These are phyloP conservation scores for Aurantiochytrium sp. DNA, from an alignment of 108 stramenopile genomes.

Conservation along the genomic window DNA sequence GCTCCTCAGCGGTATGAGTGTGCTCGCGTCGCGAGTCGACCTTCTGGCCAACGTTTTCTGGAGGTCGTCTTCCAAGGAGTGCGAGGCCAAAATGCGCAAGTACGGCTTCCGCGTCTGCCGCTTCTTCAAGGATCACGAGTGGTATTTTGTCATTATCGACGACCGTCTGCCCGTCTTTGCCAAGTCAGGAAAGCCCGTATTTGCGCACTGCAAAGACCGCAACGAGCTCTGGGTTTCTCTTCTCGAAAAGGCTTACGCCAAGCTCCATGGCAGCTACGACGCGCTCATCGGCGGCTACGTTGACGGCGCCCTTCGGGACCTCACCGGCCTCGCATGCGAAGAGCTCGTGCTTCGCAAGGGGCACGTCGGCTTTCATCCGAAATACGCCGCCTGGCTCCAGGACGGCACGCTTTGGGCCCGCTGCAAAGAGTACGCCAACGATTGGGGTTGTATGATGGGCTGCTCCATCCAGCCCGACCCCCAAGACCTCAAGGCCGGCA, in stretches of 20 bases:
- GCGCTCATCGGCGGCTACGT: constrained; percentile 37
- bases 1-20: constrained; percentile 27
- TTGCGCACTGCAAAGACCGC: background rate
- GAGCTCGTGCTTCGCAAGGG: constrained; percentile 7
- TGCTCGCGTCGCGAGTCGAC: background rate
- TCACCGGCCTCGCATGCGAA: constrained; percentile 42
- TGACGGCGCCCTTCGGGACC: constrained; percentile 41
- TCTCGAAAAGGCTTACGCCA: constrained; percentile 50
- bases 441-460: constrained; percentile 37
- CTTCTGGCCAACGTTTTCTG: constrained; percentile 29
- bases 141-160: constrained; percentile 41
- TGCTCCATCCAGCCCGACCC: constrained; percentile 33
- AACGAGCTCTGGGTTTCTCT: constrained; percentile 51
- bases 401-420: constrained; percentile 24
- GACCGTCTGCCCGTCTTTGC: constrained; percentile 39
- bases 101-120: constrained; percentile 42
- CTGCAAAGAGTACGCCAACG: background rate
- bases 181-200: background rate
- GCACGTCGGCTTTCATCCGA: background rate
- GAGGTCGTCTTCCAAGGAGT: background rate
- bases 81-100: constrained; percentile 28
- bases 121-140: constrained; percentile 45
- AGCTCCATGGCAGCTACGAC: constrained; percentile 37
- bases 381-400: background rate
- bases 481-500: background rate